A percentile compares a stretch with the other conserved stretches of the same genome.
Conservation (phyloP, 441 rosid species). For the Daphne laureola region DNA sequence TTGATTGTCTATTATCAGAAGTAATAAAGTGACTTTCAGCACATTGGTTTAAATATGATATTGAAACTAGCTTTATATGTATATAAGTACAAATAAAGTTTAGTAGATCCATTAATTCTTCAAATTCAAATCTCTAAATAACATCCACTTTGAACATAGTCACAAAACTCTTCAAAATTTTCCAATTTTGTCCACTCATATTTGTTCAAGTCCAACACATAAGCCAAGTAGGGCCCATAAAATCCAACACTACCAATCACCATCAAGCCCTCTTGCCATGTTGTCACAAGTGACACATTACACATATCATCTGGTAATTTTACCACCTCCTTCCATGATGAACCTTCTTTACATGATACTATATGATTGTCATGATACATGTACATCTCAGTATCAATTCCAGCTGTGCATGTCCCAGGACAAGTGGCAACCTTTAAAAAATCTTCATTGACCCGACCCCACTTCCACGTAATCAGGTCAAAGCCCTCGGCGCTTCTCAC, state of each 20-base stretch:
- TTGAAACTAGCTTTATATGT: too few species aligned
- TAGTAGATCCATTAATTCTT: background rate
- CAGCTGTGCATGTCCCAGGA: conserved; percentile 27
- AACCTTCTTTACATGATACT: background rate
- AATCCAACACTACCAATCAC: conserved; percentile 43
- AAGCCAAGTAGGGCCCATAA: conserved; percentile 28
- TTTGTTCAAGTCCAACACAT: conserved; percentile 29
- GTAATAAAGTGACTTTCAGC: too few species aligned
- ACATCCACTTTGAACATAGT: conserved; percentile 58
- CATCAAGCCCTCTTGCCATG: conserved; percentile 30
- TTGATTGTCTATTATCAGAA: too few species aligned
- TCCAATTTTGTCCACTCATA: conserved; percentile 37
- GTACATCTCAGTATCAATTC: conserved; percentile 19
- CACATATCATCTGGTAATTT: conserved; percentile 40
- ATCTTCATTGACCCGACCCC: conserved; percentile 32
- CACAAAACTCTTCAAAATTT: conserved; percentile 20
- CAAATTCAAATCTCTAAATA: conserved; percentile 31
- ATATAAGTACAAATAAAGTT: too few species aligned
- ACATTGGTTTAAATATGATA: too few species aligned
- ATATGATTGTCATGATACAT: conserved; percentile 32
- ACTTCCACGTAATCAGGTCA: conserved; percentile 28
- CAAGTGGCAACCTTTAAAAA: conserved; percentile 19
- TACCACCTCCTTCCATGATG: conserved; percentile 36
- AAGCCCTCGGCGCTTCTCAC: conserved; percentile 37
- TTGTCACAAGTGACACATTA: conserved; percentile 22